Evolutionary conservation across 306 rosid genomes (phyloP).

Genomic region (Pachyrhizus erosus): DNA sequence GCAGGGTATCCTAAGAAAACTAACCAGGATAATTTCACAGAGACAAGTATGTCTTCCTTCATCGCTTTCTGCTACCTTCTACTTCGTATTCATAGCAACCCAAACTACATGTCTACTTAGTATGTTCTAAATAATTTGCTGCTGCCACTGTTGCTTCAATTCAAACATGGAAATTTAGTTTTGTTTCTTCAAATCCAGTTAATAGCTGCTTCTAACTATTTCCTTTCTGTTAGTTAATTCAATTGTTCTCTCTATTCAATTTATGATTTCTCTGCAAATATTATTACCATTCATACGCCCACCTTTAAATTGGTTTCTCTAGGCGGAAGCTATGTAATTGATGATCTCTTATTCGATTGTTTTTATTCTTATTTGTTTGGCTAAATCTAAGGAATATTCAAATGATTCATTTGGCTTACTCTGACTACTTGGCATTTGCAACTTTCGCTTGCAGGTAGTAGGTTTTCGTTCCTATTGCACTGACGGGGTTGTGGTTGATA

Average conservation of each 20-base stretch:
- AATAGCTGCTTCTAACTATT: not conserved
- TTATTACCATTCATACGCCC: not conserved
- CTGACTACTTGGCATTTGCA: slow-evolving; percentile 38
- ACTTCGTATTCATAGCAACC: not conserved
- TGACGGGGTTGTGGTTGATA: slow-evolving; percentile 54
- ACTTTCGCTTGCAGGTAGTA: slow-evolving; percentile 54
- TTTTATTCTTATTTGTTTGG: not conserved
- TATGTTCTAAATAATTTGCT: not conserved
- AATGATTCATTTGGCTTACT: slow-evolving; percentile 24
- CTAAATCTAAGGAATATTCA: not conserved
- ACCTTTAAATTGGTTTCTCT: not conserved
- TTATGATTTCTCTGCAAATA: not conserved
- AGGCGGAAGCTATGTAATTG: not conserved
- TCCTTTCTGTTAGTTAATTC: not conserved
- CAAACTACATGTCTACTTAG: not conserved
- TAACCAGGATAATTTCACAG: slow-evolving; percentile 49
- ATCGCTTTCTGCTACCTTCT: not conserved
- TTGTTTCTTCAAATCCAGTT: slow-evolving; percentile 24
- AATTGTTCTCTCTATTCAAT: not conserved
- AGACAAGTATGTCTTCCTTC: slow-evolving; percentile 52
- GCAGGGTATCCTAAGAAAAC: slow-evolving; percentile 58
- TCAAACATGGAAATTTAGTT: slow-evolving; percentile 18
- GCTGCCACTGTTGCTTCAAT: not conserved
- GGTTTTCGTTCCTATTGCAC: slow-evolving; percentile 61
- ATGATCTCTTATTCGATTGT: not conserved